Evolutionary conservation across 495 filamentous ascomycete species (phyloP), one percentile per base, ranked within the genome.

Genomic region (Oidiodendron maius): DNA sequence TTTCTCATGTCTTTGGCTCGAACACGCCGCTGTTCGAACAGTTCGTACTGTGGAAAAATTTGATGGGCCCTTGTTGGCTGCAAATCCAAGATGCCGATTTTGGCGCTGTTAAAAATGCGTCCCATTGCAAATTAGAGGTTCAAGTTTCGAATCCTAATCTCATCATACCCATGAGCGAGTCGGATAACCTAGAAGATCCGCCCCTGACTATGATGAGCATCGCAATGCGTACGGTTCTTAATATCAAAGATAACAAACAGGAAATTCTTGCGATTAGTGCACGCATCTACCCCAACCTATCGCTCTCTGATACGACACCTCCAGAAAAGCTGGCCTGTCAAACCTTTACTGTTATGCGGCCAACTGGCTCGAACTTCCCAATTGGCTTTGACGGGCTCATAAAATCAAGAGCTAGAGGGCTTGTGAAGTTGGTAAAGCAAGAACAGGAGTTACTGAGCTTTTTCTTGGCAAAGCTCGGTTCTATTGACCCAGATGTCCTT

Each of bases 51-150:
- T 96, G 89, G 87, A 96, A 94, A 66, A 90, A 91, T 53, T 86
- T 98, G 50, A 97, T 95, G 90, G 93, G 93, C 0, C 93, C 93
- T 10, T 98, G 94, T 68, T 98, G 93, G 93, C 75, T 98, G 15
- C 86, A 80, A 60, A 89, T 98, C 48, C 76, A 87, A 51, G 84
- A 83, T 46, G 86, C 84, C 26, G 80, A 96, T 61, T 95, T 95
- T 64, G 73, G 76, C 11, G 72, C 84, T 1, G 67, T 96, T n/a
- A 89, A 83, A 63, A 96, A 96, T 58, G 82, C 87, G 16, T 97
- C 94, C 1, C 91, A 93, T 81, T 96, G 94, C 75, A 96, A 96
- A 57, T 81, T 97, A 16, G 93, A 98, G 66, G 80, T 94, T 39
- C 80, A 86, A 56, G 82, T 89, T 32, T 68, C 74, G 3, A 84